A percentile compares a stretch with the other conserved stretches of the same genome.
Evolutionary conservation across 768 basidiomycete genomes (phyloP).

Genomic region (Rhodocollybia butyracea): DNA sequence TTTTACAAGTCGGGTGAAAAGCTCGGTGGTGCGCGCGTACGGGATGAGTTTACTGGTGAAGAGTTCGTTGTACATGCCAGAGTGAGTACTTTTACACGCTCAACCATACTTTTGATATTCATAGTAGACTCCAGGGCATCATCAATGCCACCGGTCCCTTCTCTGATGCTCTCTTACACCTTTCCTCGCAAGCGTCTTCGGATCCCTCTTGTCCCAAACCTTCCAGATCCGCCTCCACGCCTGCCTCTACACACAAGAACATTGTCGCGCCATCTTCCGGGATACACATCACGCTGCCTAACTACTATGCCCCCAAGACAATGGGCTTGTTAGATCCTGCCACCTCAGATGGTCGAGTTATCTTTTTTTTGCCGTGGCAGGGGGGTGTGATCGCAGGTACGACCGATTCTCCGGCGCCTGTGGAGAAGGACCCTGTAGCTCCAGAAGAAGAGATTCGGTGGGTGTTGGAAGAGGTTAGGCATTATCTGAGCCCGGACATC

Average conservation of each 20-base stretch:
- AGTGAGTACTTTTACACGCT: constrained; percentile 29
- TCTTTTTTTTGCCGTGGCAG: constrained; percentile 99
- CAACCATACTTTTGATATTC: not conserved
- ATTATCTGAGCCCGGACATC: constrained; percentile 90
- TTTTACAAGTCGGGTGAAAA: constrained; percentile 67
- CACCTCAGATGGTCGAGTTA: constrained; percentile 94
- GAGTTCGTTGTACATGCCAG: constrained; percentile 82
- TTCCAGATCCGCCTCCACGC: not conserved
- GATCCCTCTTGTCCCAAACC: constrained; percentile 1
- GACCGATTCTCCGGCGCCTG: constrained; percentile 71
- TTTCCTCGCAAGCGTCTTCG: constrained; percentile 43
- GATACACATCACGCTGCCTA: constrained; percentile 94
- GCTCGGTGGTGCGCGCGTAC: constrained; percentile 70
- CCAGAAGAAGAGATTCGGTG: constrained; percentile 94
- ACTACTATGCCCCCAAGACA: constrained; percentile 91
- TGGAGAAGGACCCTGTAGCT: constrained; percentile 63
- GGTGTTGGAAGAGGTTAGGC: constrained; percentile 90
- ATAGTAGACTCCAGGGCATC: constrained; percentile 53
- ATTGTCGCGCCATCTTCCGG: constrained; percentile 94
- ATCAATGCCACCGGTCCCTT: constrained; percentile 98
- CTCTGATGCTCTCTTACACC: constrained; percentile 76
- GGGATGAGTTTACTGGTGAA: constrained; percentile 80
- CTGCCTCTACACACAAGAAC: constrained; percentile 64
- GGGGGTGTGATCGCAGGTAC: constrained; percentile 97
- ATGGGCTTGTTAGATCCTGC: constrained; percentile 96